These are phyloP conservation scores for Liquidambar formosana DNA, from an alignment of 164 flowering plant genomes.

Conservation along the genomic window DNA sequence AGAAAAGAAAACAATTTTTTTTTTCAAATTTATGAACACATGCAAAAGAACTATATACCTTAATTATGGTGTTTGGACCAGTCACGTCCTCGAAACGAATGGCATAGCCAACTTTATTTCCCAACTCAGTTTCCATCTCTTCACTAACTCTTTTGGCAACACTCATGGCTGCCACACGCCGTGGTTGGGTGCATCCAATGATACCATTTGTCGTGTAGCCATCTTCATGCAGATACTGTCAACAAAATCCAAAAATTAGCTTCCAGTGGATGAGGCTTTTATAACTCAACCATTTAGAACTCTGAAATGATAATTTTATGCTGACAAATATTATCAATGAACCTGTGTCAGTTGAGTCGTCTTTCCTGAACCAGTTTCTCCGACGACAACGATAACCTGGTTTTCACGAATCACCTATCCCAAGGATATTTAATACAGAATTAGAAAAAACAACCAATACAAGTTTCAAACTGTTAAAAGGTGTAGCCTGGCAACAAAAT, in stretches of 20 bases:
- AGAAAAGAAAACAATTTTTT: background rate
- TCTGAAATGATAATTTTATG: background rate
- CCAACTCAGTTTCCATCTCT: too few relatives aligned
- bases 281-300: slow-evolving; percentile 9
- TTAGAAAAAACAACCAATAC: slow-evolving; percentile 3
- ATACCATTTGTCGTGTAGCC: slow-evolving; percentile 78
- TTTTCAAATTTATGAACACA: too few relatives aligned
- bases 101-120: slow-evolving; percentile 93
- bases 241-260: slow-evolving; percentile 11
- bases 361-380: too few relatives aligned
- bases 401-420: slow-evolving; percentile 98
- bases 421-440: slow-evolving; percentile 60
- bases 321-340: too few relatives aligned
- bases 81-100: slow-evolving; percentile 97
- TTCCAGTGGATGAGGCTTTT: too few relatives aligned
- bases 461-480: background rate
- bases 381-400: slow-evolving; percentile 89
- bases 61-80: too few relatives aligned
- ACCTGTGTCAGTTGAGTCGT: slow-evolving; percentile 98
- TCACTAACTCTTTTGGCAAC: too few relatives aligned
- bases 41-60: too few relatives aligned
- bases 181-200: slow-evolving; percentile 96
- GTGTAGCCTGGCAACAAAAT: too few relatives aligned
- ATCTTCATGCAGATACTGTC: slow-evolving; percentile 93
- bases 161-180: slow-evolving; percentile 99